Conservation (phyloP, 2,329 filamentous ascomycete genomes). For the Cordyceps tenuipes region DNA sequence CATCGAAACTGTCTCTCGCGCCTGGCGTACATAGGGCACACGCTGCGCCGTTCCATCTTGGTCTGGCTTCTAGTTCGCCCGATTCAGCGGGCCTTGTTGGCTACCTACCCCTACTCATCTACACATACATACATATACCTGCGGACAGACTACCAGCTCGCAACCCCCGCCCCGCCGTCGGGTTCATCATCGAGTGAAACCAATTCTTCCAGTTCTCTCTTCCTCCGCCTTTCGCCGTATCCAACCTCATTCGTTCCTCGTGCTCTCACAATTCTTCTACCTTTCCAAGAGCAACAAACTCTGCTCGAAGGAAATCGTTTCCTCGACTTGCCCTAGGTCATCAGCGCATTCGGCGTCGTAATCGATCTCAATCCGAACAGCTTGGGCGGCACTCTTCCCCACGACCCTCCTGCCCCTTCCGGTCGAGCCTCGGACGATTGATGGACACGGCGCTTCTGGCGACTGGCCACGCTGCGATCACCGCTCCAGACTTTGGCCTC, state of each 20-base stretch:
- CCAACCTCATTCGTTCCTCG: background rate
- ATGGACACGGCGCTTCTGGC: conserved; percentile 31
- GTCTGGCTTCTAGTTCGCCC: conserved; percentile 8
- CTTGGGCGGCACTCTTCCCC: background rate
- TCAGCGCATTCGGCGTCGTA: background rate
- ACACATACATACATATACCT: too few species aligned
- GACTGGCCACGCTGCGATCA: conserved; percentile 25
- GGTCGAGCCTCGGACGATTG: conserved; percentile 19
- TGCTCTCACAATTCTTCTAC: background rate
- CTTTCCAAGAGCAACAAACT: background rate
- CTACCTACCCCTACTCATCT: too few species aligned
- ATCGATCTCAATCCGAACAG: background rate
- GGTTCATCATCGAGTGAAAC: conserved; percentile 11
- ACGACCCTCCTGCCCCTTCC: background rate
- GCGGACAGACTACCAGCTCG: background rate
- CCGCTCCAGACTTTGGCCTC: conserved; percentile 23
- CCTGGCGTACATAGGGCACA: background rate
- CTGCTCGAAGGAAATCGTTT: background rate
- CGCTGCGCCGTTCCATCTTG: conserved; percentile 1
- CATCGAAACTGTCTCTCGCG: background rate
- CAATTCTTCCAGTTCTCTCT: background rate
- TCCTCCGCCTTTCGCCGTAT: background rate
- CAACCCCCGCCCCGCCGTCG: conserved; percentile 10
- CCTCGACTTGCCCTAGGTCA: background rate
- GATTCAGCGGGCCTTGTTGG: conserved; percentile 5